phyloP scores from a whole-genome alignment of 1,139 yeast species.

The Scheffersomyces illinoinensis region DNA sequence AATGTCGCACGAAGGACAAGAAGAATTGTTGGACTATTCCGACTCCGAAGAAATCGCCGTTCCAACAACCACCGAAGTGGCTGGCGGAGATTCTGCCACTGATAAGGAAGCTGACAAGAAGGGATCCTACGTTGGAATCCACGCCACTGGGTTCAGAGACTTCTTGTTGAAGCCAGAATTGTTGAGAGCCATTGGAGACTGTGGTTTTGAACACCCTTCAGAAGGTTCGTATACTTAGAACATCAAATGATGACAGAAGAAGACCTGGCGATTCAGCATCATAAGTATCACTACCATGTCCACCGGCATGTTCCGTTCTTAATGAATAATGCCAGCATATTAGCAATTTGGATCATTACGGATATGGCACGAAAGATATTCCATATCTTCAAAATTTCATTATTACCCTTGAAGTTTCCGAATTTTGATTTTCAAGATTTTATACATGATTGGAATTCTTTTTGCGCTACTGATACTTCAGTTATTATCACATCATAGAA shows the following conservation, averaged over 20 bases:
- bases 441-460: background rate
- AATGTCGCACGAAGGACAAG: constrained; percentile 95
- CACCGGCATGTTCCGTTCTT: background rate
- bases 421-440: background rate
- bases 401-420: background rate
- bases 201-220: constrained; percentile 99
- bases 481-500: background rate
- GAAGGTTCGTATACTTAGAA: constrained; percentile 72
- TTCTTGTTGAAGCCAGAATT: constrained; percentile 94
- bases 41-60: constrained; percentile 95
- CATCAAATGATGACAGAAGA: background rate
- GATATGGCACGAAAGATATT: background rate
- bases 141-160: constrained; percentile 98
- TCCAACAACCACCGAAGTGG: constrained; percentile 56
- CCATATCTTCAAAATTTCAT: background rate
- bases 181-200: constrained; percentile 95
- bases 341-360: background rate
- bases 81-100: constrained; percentile 47
- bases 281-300: background rate
- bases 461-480: background rate
- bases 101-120: constrained; percentile 74
- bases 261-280: background rate
- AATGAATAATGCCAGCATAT: background rate
- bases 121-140: constrained; percentile 97
- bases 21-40: constrained; percentile 97